Conservation (phyloP, 495 filamentous ascomycete genomes). For the Aspergillus incahuasiensis region DNA sequence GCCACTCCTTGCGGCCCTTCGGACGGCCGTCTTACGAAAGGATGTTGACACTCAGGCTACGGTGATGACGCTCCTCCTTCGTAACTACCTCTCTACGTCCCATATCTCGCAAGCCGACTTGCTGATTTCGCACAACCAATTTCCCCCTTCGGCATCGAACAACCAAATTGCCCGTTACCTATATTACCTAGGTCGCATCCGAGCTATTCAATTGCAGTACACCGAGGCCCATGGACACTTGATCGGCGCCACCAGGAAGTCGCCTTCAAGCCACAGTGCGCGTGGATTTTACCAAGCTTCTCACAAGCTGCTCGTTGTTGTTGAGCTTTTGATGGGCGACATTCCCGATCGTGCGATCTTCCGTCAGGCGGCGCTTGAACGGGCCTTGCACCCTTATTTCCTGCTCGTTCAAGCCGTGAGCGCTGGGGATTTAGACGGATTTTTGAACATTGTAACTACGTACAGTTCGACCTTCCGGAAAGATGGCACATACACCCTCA, state of each 20-base stretch:
- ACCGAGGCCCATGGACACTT: constrained; percentile 95
- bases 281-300: constrained; percentile 93
- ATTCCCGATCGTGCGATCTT: constrained; percentile 94
- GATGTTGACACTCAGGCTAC: constrained; percentile 94
- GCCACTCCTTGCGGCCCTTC: constrained; percentile 77
- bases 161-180: constrained; percentile 96
- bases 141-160: constrained; percentile 88
- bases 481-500: constrained; percentile 93
- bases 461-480: constrained; percentile 81
- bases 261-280: constrained; percentile 81
- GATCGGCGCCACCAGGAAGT: constrained; percentile 87
- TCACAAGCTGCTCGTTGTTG: constrained; percentile 88
- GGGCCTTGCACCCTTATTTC: constrained; percentile 85
- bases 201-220: constrained; percentile 92
- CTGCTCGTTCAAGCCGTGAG: constrained; percentile 90
- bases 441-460: constrained; percentile 73
- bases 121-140: constrained; percentile 88
- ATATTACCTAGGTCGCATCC: constrained; percentile 93
- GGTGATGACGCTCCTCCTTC: constrained; percentile 87
- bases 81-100: constrained; percentile 92
- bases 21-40: constrained; percentile 90
- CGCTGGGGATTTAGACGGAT: constrained; percentile 88
- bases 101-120: constrained; percentile 97
- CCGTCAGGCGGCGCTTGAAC: constrained; percentile 79
- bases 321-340: constrained; percentile 97